Evolutionary conservation across 495 filamentous ascomycete species (phyloP), one percentile per base, ranked within the genome.

Genomic region (Terfezia boudieri): DNA sequence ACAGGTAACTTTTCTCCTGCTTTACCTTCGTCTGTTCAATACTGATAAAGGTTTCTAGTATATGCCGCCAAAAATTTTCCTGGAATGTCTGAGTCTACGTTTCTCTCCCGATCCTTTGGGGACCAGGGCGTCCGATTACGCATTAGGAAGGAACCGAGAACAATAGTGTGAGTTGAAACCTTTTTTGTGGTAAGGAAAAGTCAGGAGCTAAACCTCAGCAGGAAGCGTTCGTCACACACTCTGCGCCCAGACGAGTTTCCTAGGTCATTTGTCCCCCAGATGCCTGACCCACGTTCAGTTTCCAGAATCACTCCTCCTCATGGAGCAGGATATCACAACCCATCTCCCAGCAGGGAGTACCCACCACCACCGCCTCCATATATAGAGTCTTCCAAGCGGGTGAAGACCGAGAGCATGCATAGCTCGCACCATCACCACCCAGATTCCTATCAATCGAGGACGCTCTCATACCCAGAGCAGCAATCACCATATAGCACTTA

Each of bases 91-190:
- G 89, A 94, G 65, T 95, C 89, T 9, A 95, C 90, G 0, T 83
- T 85, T 63, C 70, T 98, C 17, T 94, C 90, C 3, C 76, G 88
- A 57, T 85, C 86, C 0, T 96, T 98, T 68, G 84, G 84, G 56
- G 90, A 98, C 64, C 90, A 98, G 66, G 90, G 90, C 16, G 86
- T 96, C 11, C 80, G 86, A 41, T 71, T 98, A 49, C 76, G 89
- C 52, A 78, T 95, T 49, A 77, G 88, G 56, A 98, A 98, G 66
- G 86, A 94, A 61, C 77, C 78, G 57, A 72, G 81, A 56, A 76
- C 73, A 17, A 57, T 77, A 59, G 72, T 78, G 63, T 65, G 38
- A 62, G 62, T 49, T 53, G 37, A 23, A 53, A 20, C 52, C 20
- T 55, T 49, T 10, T 17, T 14, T 20, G 26, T 37, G 56, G 20